phyloP scores from a whole-genome alignment of 2,329 filamentous ascomycete species.

The Fusarium concolor region DNA sequence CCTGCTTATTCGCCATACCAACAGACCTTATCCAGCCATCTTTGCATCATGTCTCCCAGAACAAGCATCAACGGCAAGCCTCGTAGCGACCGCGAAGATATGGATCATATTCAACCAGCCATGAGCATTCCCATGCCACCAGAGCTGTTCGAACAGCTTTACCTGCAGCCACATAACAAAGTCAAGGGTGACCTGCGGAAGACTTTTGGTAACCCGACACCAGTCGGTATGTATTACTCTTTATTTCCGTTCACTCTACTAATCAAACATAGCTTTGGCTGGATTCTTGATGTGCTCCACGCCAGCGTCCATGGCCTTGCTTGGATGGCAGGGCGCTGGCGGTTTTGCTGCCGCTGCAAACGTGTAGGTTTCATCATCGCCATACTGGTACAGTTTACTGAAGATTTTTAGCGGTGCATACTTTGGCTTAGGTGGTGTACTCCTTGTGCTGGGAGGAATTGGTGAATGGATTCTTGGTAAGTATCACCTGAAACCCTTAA shows the following conservation, averaged over 20 bases:
- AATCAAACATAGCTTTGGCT: slow-evolving; percentile 38
- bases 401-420: slow-evolving; percentile 49
- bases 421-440: slow-evolving; percentile 59
- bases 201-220: slow-evolving; percentile 65
- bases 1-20: not conserved
- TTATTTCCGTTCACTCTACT: not conserved
- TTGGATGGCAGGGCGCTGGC: slow-evolving; percentile 49
- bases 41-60: slow-evolving; percentile 22
- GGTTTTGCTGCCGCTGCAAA: slow-evolving; percentile 48
- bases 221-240: slow-evolving; percentile 48
- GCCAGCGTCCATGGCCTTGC: slow-evolving; percentile 46
- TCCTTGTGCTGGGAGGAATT: slow-evolving; percentile 59
- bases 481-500: rapidly evolving
- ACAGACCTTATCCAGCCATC: not conserved
- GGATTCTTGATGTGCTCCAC: slow-evolving; percentile 49
- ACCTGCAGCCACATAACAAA: slow-evolving; percentile 59
- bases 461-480: slow-evolving; percentile 62
- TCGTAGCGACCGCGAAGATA: slow-evolving; percentile 29
- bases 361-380: slow-evolving; percentile 34
- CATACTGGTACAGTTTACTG: rapidly evolving
- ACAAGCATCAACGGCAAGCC: slow-evolving; percentile 22
- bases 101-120: slow-evolving; percentile 46
- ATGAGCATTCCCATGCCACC: slow-evolving; percentile 61
- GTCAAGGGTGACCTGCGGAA: slow-evolving; percentile 60
- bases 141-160: slow-evolving; percentile 66